Conservation (phyloP, 805 yeast species). For the Myxozyma kluyveri region DNA sequence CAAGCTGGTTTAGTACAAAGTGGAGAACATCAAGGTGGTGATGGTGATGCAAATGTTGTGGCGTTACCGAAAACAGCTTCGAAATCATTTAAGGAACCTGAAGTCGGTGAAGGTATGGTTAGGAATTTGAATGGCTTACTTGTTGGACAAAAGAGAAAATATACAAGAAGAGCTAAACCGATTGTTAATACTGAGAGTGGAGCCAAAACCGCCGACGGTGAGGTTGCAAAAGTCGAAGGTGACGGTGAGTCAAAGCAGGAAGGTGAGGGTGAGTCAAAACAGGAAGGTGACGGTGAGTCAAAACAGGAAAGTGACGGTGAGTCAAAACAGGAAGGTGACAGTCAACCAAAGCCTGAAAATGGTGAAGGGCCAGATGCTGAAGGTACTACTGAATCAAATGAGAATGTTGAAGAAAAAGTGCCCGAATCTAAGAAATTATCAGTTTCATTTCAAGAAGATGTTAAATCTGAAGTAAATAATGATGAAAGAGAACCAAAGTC, state of each 20-base stretch:
- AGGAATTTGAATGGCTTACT: neutral
- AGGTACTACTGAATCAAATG: constrained; percentile 4
- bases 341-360: constrained; percentile 7
- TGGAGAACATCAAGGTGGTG: too few species aligned
- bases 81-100: constrained; percentile 1
- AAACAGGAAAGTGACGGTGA: constrained; percentile 11
- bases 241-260: constrained; percentile 29
- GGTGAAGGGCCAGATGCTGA: constrained; percentile 4
- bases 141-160: constrained; percentile 14
- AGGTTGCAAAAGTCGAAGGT: constrained; percentile 36
- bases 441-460: too few species aligned
- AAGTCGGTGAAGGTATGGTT: neutral
- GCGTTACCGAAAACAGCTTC: constrained; percentile 9
- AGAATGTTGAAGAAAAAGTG: constrained; percentile 10
- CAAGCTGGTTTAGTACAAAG: constrained; percentile 10
- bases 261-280: constrained; percentile 23
- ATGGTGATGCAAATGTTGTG: too few species aligned
- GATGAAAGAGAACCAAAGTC: too few species aligned
- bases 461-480: too few species aligned
- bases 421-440: too few species aligned
- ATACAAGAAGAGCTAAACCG: neutral
- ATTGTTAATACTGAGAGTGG: neutral
- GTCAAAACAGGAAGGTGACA: constrained; percentile 12
- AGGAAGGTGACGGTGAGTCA: constrained; percentile 19
- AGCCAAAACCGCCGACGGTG: constrained; percentile 35